Percentiles rank a stretch among this genome's conserved stretches.
phyloP scores from a whole-genome alignment of 169 alveolate species.

The Plasmodium reichenowi region DNA sequence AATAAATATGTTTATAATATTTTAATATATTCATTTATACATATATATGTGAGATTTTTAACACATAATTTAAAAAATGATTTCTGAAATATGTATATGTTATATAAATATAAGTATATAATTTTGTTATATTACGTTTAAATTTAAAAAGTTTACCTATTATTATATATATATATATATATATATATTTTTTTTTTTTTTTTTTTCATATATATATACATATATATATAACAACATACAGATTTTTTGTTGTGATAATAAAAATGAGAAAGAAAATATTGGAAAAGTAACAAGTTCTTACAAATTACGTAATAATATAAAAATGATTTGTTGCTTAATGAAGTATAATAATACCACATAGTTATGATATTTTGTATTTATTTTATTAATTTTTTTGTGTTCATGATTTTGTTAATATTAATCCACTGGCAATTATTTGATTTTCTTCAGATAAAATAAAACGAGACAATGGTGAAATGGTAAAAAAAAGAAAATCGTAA shows the following conservation, averaged over 20 bases:
- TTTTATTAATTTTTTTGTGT: no score
- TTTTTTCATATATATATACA: not conserved
- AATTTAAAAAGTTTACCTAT: no score
- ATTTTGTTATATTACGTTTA: no score
- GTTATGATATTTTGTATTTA: not conserved
- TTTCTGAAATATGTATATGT: no score
- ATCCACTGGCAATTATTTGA: constrained; percentile 73
- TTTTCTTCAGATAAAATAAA: constrained; percentile 73
- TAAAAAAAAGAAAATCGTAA: constrained; percentile 53
- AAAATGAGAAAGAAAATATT: constrained; percentile 27
- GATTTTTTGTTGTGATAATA: constrained; percentile 12
- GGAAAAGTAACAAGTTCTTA: constrained; percentile 17
- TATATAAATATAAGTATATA: no score
- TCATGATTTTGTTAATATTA: constrained; percentile 20
- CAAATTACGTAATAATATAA: constrained; percentile 22
- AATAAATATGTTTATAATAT: no score
- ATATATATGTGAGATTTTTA: no score
- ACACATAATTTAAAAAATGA: no score
- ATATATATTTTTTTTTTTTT: not conserved
- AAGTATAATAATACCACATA: not conserved
- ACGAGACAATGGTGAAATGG: constrained; percentile 74
- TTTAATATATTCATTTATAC: no score
- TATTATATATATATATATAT: no score
- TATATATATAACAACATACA: constrained; percentile 6
- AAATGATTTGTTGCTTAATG: no score